Evolutionary conservation across 1,284 basidiomycete genomes (phyloP).

Genomic region (Apiotrichum montevideense): DNA sequence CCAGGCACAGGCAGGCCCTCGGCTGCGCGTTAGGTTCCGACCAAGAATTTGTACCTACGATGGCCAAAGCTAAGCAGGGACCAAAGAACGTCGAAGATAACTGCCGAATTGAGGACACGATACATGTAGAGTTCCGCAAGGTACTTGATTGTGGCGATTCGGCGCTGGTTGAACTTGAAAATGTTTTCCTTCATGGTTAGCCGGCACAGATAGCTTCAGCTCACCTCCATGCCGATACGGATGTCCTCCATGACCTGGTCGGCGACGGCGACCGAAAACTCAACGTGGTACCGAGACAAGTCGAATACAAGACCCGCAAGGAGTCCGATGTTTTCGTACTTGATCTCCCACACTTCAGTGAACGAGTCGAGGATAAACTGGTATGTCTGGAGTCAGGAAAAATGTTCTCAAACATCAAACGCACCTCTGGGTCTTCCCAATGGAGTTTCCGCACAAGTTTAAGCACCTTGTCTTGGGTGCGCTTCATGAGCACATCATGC

Average conservation of each 20-base stretch:
- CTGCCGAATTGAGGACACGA: constrained; percentile 76
- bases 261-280: constrained; percentile 79
- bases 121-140: constrained; percentile 97
- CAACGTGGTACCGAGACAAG: constrained; percentile 82
- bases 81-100: constrained; percentile 94
- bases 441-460: constrained; percentile 87
- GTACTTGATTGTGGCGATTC: constrained; percentile 86
- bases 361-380: constrained; percentile 65
- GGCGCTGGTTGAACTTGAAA: constrained; percentile 90
- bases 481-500: constrained; percentile 82
- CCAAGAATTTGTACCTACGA: constrained; percentile 67
- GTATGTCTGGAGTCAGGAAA: constrained; percentile 34
- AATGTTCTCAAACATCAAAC: constrained; percentile 5
- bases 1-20: constrained; percentile 84
- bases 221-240: constrained; percentile 71
- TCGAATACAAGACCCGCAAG: constrained; percentile 91
- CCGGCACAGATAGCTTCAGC: background rate
- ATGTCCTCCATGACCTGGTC: constrained; percentile 94
- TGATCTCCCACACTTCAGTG: constrained; percentile 94
- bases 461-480: constrained; percentile 86
- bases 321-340: constrained; percentile 82
- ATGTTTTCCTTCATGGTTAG: constrained; percentile 60
- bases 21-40: constrained; percentile 45
- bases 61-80: constrained; percentile 92
- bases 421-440: constrained; percentile 71